phyloP scores from a whole-genome alignment of 108 stramenopile genomes.

The Cyclotella baltica region DNA sequence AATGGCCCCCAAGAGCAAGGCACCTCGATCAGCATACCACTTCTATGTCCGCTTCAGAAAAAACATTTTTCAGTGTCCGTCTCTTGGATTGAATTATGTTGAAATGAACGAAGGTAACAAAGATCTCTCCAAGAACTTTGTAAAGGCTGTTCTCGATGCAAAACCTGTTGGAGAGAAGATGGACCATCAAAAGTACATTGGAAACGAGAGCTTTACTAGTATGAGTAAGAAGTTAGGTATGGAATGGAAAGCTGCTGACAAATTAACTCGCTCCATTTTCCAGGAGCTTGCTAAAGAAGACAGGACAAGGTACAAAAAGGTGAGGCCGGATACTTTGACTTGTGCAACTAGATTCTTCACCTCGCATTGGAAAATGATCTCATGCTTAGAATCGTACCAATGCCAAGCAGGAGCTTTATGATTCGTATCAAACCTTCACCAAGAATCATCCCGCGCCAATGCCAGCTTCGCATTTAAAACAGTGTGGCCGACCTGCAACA shows the following conservation, averaged over 20 bases:
- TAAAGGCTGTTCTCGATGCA: neutral
- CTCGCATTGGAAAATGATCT: too few species aligned
- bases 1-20: too few species aligned
- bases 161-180: neutral
- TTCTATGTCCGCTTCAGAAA: conserved; percentile 4
- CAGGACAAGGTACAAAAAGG: conserved; percentile 11
- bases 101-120: neutral
- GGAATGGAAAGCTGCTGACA: conserved; percentile 9
- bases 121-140: neutral
- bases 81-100: neutral
- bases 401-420: neutral
- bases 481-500: neutral
- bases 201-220: neutral
- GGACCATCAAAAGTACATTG: neutral
- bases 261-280: conserved; percentile 6
- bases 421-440: neutral
- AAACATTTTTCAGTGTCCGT: neutral
- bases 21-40: conserved; percentile 11
- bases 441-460: neutral
- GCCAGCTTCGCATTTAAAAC: too few species aligned
- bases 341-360: neutral
- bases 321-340: neutral
- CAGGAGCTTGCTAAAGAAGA: conserved; percentile 15
- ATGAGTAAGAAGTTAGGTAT: conserved; percentile 11
- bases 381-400: neutral